Base-by-base conservation (phyloP, 2,329 filamentous ascomycete genomes). In the Neonectria magnoliae region DNA sequence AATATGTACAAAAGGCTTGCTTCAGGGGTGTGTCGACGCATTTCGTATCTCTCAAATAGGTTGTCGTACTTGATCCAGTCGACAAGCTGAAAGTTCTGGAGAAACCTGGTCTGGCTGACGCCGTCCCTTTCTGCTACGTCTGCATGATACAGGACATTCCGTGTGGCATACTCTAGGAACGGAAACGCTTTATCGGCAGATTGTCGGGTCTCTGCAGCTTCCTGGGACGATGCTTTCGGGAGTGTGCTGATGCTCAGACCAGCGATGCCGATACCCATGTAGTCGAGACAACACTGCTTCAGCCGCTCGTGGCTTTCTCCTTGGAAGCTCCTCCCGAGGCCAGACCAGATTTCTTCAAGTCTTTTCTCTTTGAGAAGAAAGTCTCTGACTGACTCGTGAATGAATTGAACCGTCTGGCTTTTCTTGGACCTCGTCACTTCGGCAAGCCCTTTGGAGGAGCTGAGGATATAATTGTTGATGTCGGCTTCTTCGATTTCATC, bases 341-440 rank as follows among this genome's bases (percentile, higher is more conserved):
- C 64, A 1, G 71, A 57, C 70, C 71, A 75, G 0, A 73, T 36
- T 7, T 61, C 57, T 0, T 52, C 9, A 0, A 81, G 64, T 0
- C 81, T 80, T 0, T 70, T 62, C 1, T 79, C 77, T 8, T 78
- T 78, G 3, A 84, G 22, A 0, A 87, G 74, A 50, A 82, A 86
- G 10, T 86, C 83, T 1, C 78, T 71, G 0, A 86, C 82, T 0
- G 84, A 84, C 66, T 86, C 82, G 42, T 87, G 84, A 5, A 87
- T 86, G 69, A 87, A 88, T 62, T 87, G 85, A 0, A 87, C 81
- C 0, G 67, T 81, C 0, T 71, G 67, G 0, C 25, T 2, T 13
- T 75, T 68, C 0, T 45, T 45, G 8, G 73, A 69, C 14, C 71
- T 78, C 0, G 79, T 81, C 1, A 81, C 65, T 58, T 87, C 84